Conservation (phyloP, 2,329 filamentous ascomycete species). For the Botrytis elliptica region DNA sequence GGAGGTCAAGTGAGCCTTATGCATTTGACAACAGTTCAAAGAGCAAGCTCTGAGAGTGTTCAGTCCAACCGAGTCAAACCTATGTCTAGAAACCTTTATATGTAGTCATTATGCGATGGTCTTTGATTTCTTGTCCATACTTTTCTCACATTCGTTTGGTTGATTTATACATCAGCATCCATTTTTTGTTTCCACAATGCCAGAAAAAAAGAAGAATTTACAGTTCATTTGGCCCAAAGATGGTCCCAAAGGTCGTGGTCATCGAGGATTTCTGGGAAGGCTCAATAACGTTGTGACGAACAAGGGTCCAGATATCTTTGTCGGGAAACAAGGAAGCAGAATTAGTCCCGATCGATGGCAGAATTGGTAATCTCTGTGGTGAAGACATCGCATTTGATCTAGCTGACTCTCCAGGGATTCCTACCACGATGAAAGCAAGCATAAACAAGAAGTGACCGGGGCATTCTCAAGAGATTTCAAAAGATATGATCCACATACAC, state of each 20-base stretch:
- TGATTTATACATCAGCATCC: neutral
- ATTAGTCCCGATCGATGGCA: slow-evolving; percentile 35
- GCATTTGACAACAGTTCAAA: neutral
- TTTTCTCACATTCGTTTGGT: neutral
- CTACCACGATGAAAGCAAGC: slow-evolving; percentile 29
- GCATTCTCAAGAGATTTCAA: slow-evolving; percentile 22
- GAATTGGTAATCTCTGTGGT: slow-evolving; percentile 32
- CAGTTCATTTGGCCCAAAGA: slow-evolving; percentile 39
- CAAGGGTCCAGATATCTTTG: slow-evolving; percentile 45
- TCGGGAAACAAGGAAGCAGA: slow-evolving; percentile 31
- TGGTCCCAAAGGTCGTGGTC: slow-evolving; percentile 30
- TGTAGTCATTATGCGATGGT: slow-evolving; percentile 6
- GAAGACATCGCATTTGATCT: neutral
- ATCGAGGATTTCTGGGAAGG: slow-evolving; percentile 34
- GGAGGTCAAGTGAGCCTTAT: neutral
- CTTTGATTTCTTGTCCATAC: neutral
- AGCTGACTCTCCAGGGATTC: slow-evolving; percentile 34
- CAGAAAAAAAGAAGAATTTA: slow-evolving; percentile 20
- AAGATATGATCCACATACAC: slow-evolving; percentile 36
- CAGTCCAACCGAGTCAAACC: neutral
- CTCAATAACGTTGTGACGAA: slow-evolving; percentile 42
- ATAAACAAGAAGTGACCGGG: slow-evolving; percentile 20
- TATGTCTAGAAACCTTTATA: neutral
- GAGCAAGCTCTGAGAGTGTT: neutral
- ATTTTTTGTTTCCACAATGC: neutral